These are phyloP conservation scores for Leccinum arenicola DNA, from an alignment of 768 basidiomycete genomes.

Conservation along the genomic window DNA sequence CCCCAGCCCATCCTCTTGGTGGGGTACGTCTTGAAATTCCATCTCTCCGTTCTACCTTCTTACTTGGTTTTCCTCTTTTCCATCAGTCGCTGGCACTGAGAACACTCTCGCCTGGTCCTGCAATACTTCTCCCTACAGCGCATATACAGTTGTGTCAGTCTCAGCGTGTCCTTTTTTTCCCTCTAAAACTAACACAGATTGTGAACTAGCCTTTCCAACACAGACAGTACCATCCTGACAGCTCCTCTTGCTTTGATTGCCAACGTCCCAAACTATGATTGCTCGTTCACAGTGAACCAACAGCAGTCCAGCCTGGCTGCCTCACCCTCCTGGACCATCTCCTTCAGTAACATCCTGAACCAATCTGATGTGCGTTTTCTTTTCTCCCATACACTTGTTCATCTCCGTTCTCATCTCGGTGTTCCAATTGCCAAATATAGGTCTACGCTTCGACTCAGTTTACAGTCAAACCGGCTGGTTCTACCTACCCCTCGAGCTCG, in stretches of 20 bases:
- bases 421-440: slow-evolving; percentile 30
- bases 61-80: background rate
- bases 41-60: background rate
- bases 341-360: slow-evolving; percentile 50
- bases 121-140: slow-evolving; percentile 32
- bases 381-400: background rate
- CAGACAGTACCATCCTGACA: slow-evolving; percentile 37
- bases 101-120: slow-evolving; percentile 66
- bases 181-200: slow-evolving; percentile 4
- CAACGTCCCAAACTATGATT: slow-evolving; percentile 53
- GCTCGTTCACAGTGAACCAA: slow-evolving; percentile 50
- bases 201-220: slow-evolving; percentile 42
- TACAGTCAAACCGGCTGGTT: slow-evolving; percentile 56
- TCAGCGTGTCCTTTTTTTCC: background rate
- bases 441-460: slow-evolving; percentile 59
- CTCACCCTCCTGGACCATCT: slow-evolving; percentile 48
- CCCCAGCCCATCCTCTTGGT: slow-evolving; percentile 51
- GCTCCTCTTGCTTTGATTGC: slow-evolving; percentile 43
- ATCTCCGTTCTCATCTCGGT: background rate
- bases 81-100: slow-evolving; percentile 49
- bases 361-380: slow-evolving; percentile 45
- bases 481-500: slow-evolving; percentile 47
- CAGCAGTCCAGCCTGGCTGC: slow-evolving; percentile 43
- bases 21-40: slow-evolving; percentile 46
- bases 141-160: slow-evolving; percentile 48